Conservation (phyloP, 2,329 filamentous ascomycete genomes). For the Diaporthe vaccinii region DNA sequence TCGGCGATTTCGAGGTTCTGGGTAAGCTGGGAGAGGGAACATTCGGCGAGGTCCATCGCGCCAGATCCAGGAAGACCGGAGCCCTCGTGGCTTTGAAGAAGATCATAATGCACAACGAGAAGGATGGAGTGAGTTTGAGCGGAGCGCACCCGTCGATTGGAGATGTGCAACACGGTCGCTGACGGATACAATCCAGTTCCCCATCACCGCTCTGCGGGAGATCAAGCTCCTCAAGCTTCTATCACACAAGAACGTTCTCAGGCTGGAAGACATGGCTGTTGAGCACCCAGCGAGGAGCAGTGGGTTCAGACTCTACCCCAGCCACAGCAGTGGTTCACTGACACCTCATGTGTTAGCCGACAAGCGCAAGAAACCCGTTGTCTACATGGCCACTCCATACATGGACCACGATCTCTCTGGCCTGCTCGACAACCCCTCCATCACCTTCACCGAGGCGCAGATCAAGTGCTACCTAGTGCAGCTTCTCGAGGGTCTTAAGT, state of each 20-base stretch:
- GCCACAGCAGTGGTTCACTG: slow-evolving; percentile 39
- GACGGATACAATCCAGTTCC: slow-evolving; percentile 70
- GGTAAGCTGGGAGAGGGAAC: slow-evolving; percentile 94
- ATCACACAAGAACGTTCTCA: slow-evolving; percentile 90
- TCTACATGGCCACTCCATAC: slow-evolving; percentile 99
- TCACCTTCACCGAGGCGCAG: slow-evolving; percentile 87
- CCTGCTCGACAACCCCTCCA: slow-evolving; percentile 92
- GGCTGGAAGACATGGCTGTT: slow-evolving; percentile 95
- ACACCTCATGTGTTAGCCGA: slow-evolving; percentile 65
- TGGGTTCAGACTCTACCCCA: slow-evolving; percentile 51
- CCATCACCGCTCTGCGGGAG: slow-evolving; percentile 97
- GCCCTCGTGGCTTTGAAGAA: slow-evolving; percentile 92
- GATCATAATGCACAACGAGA: slow-evolving; percentile 99
- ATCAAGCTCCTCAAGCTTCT: slow-evolving; percentile 97
- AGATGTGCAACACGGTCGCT: slow-evolving; percentile 7
- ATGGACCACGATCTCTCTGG: slow-evolving; percentile 99
- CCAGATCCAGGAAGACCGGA: slow-evolving; percentile 80
- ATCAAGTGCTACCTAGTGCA: slow-evolving; percentile 99
- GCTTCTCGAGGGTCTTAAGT: slow-evolving; percentile 88
- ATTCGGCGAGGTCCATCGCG: slow-evolving; percentile 96
- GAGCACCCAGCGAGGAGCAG: slow-evolving; percentile 77
- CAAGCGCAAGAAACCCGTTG: slow-evolving; percentile 84
- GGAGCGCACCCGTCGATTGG: slow-evolving; percentile 28
- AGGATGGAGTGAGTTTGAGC: slow-evolving; percentile 81
- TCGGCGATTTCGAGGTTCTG: slow-evolving; percentile 82